Evolutionary conservation across 192 early-diverging fungal species (phyloP).

Genomic region (Coemansia sp.): DNA sequence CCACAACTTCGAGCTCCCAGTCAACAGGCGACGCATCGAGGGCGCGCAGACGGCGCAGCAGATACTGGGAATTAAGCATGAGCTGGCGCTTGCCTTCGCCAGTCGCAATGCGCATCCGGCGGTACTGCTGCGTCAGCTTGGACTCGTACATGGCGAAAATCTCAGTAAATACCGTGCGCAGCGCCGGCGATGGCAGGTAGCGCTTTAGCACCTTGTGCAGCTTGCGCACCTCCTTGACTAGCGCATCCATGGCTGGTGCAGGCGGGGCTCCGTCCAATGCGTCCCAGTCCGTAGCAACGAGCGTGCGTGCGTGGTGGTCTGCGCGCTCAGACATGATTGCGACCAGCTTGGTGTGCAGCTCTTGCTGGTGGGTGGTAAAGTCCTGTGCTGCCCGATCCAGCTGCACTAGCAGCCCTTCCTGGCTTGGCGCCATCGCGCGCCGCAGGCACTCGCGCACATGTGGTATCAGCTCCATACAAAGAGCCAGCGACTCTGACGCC

Average conservation of each 20-base stretch:
- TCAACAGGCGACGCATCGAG: conserved; percentile 73
- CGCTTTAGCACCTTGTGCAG: conserved; percentile 90
- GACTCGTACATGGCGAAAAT: conserved; percentile 78
- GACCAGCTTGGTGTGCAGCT: conserved; percentile 88
- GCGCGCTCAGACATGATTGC: conserved; percentile 94
- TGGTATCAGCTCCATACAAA: conserved; percentile 86
- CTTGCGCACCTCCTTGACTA: conserved; percentile 88
- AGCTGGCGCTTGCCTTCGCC: conserved; percentile 59
- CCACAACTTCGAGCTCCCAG: conserved; percentile 69
- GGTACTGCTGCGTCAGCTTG: conserved; percentile 57
- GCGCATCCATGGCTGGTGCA: conserved; percentile 67
- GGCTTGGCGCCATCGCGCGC: conserved; percentile 70
- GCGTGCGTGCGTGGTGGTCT: conserved; percentile 69
- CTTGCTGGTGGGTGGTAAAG: conserved; percentile 86
- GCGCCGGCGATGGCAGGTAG: conserved; percentile 69
- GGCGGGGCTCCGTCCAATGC: conserved; percentile 24
- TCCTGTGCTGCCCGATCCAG: conserved; percentile 86
- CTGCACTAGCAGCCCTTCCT: conserved; percentile 78
- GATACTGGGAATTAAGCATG: conserved; percentile 74
- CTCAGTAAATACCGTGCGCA: conserved; percentile 75
- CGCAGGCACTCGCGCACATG: conserved; percentile 74
- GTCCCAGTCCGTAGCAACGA: conserved; percentile 61
- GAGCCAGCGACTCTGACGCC: conserved; percentile 88
- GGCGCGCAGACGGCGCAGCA: conserved; percentile 62
- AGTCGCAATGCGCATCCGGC: conserved; percentile 22